Conservation (phyloP, 176 grass and related monocot genomes). For the Triticum monococcum region DNA sequence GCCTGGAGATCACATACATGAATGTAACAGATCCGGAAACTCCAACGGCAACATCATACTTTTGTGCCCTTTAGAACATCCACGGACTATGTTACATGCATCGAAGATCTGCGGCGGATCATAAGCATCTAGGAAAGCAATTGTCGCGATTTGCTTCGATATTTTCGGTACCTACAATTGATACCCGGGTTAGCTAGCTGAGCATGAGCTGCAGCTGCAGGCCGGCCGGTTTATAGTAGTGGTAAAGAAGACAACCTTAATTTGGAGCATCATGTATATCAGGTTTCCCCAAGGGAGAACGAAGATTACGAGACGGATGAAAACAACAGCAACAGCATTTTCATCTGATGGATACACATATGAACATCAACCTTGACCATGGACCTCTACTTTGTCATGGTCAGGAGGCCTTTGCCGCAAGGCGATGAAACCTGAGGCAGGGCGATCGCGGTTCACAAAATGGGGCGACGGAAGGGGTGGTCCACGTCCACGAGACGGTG, state of each 20-base stretch:
- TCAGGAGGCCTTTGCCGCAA: neutral
- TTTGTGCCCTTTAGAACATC: neutral
- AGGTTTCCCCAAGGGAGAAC: neutral
- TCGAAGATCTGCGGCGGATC: conserved; percentile 11
- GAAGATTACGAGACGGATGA: neutral
- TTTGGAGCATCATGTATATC: neutral
- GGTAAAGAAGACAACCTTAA: neutral
- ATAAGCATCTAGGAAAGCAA: conserved; percentile 22
- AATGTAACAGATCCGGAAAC: conserved; percentile 19
- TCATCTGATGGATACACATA: neutral
- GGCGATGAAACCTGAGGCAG: neutral
- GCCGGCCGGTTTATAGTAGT: neutral
- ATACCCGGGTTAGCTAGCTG: conserved; percentile 14
- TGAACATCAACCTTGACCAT: neutral
- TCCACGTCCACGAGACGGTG: neutral
- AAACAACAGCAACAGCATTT: neutral
- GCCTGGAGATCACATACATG: neutral
- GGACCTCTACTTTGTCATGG: conserved; percentile 11
- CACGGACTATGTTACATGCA: neutral
- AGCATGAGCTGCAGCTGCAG: neutral
- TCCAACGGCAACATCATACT: conserved; percentile 2
- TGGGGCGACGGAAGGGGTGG: neutral
- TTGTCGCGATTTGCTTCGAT: conserved; percentile 4
- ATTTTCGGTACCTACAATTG: neutral
- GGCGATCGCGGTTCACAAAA: neutral